Conservation (phyloP, 1,139 yeast species). For the Candida sanyaensis region DNA sequence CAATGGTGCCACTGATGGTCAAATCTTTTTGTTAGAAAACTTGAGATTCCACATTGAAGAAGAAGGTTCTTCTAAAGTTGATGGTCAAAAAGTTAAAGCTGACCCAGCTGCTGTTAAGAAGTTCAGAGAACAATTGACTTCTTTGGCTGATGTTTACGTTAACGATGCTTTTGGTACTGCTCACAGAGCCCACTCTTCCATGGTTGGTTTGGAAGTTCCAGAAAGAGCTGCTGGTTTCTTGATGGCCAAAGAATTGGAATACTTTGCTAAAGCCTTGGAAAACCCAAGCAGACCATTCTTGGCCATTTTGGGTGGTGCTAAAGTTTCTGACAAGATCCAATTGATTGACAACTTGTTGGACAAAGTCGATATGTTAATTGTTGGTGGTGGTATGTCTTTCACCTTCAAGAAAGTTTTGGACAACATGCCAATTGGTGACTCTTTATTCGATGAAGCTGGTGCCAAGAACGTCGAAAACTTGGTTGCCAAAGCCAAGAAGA, state of each 20-base stretch:
- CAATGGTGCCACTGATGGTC: conserved; percentile 67
- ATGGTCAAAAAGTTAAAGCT: conserved; percentile 90
- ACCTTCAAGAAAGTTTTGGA: conserved; percentile 93
- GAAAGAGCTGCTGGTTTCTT: conserved; percentile 97
- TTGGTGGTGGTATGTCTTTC: conserved; percentile 99
- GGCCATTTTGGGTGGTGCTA: conserved; percentile 98
- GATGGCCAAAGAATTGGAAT: conserved; percentile 93
- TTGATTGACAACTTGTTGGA: conserved; percentile 94
- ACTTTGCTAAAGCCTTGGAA: conserved; percentile 96
- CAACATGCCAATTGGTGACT: conserved; percentile 82
- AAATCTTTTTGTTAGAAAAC: conserved; percentile 85
- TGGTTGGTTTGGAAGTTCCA: conserved; percentile 93
- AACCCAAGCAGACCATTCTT: conserved; percentile 96
- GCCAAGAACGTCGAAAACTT: conserved; percentile 88
- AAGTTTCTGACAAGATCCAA: conserved; percentile 97
- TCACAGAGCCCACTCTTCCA: conserved; percentile 98
- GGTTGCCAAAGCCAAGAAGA: conserved; percentile 92
- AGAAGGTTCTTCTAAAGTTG: conserved; percentile 75
- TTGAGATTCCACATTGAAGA: conserved; percentile 97
- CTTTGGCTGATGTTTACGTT: conserved; percentile 91
- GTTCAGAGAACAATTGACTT: conserved; percentile 85
- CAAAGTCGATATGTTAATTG: conserved; percentile 88
- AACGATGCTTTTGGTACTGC: conserved; percentile 99
- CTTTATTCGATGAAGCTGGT: conserved; percentile 89
- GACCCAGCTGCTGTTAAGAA: conserved; percentile 75